Percentiles rank a stretch among this genome's conserved stretches.
These are phyloP conservation scores for Ilex paraguariensis DNA, from an alignment of 305 asterid species.

Conservation along the genomic window DNA sequence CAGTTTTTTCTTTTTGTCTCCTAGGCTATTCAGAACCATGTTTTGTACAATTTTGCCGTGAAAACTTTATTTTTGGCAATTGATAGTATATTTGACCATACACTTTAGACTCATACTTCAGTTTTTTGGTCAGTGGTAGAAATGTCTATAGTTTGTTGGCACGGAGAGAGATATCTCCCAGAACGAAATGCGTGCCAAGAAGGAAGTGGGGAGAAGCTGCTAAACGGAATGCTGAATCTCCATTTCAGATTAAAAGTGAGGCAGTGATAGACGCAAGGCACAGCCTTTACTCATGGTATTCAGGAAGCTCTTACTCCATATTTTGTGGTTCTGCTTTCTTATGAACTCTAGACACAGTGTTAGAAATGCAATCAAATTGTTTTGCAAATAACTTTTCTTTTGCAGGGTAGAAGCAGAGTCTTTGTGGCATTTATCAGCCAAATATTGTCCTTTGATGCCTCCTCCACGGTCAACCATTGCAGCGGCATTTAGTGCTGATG, in stretches of 20 bases:
- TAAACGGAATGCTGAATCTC: background rate
- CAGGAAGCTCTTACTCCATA: background rate
- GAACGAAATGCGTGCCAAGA: conserved; percentile 9
- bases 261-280: conserved; percentile 13
- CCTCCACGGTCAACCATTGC: conserved; percentile 28
- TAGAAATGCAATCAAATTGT: no score
- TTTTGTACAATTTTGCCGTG: no score
- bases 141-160: conserved; percentile 9
- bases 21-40: background rate
- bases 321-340: background rate
- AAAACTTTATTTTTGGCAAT: no score
- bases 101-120: background rate
- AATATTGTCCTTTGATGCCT: conserved; percentile 15
- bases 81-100: background rate
- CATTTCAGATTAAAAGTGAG: conserved; percentile 2
- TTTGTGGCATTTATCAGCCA: conserved; percentile 13
- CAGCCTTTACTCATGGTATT: conserved; percentile 15
- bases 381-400: background rate
- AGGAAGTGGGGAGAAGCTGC: conserved; percentile 11
- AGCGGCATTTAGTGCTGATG: conserved; percentile 22
- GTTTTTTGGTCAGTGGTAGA: background rate
- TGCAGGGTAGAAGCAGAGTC: conserved; percentile 19
- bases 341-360: background rate
- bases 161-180: conserved; percentile 19
- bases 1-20: background rate